Percentiles rank a stretch among this genome's conserved stretches.
phyloP scores from a whole-genome alignment of 768 basidiomycete species.

The Pleurotus platypus region DNA sequence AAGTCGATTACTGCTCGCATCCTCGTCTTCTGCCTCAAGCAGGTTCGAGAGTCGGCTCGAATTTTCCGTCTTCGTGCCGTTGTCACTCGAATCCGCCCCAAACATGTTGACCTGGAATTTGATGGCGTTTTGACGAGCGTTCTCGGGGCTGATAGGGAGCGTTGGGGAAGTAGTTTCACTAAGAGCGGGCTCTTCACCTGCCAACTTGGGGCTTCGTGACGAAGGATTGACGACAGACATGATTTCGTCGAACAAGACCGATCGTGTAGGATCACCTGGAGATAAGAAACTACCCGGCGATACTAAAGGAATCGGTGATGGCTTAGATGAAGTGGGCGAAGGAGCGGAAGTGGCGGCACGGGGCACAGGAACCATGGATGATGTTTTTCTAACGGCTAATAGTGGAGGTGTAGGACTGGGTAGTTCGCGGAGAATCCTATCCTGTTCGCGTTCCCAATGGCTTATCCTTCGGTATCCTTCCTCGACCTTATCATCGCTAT shows the following conservation, averaged over 20 bases:
- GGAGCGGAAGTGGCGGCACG: background rate
- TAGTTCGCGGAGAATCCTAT: background rate
- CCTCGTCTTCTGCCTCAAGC: background rate
- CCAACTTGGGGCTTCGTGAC: background rate
- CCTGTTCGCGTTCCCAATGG: conserved; percentile 3
- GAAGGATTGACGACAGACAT: conserved; percentile 12
- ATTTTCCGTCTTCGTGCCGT: background rate
- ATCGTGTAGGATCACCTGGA: conserved; percentile 1
- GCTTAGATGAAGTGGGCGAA: conserved; percentile 2
- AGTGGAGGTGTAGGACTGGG: background rate
- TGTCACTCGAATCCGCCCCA: background rate
- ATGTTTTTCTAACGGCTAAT: background rate
- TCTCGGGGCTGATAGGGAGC: conserved; percentile 17
- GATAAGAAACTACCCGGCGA: conserved; percentile 1
- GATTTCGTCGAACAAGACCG: conserved; percentile 17
- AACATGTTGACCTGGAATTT: conserved; percentile 7
- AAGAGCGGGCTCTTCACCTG: conserved; percentile 17
- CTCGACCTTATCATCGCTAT: background rate
- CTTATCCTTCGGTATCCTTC: background rate
- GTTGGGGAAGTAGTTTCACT: conserved; percentile 24
- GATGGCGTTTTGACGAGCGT: background rate
- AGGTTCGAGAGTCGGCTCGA: background rate
- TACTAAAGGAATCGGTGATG: conserved; percentile 2
- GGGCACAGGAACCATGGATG: background rate
- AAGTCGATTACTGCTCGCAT: background rate